Percentiles rank a stretch among this genome's conserved stretches.
These are phyloP conservation scores for Oxyria digyna DNA, from an alignment of 148 eudicot species.

Conservation along the genomic window DNA sequence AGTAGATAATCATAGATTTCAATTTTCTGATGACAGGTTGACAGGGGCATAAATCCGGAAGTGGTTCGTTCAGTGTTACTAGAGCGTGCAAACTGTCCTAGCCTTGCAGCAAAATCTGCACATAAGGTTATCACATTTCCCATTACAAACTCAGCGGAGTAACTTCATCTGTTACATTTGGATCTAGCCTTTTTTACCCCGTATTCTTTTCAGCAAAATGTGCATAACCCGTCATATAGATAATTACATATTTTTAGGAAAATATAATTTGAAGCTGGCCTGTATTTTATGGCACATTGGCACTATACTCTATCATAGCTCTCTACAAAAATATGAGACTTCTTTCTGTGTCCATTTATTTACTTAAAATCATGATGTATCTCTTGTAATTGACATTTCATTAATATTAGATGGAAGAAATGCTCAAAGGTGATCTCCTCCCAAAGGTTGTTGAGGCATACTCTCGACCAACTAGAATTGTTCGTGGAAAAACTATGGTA, in stretches of 20 bases:
- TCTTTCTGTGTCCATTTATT: background rate
- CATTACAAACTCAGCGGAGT: background rate
- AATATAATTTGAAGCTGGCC: background rate
- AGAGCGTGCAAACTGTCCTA: constrained; percentile 80
- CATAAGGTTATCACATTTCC: constrained; percentile 27
- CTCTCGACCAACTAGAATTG: constrained; percentile 96
- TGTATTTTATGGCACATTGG: background rate
- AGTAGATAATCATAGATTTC: background rate
- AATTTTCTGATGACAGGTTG: constrained; percentile 48
- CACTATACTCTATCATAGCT: too few species aligned
- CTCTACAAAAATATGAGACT: background rate
- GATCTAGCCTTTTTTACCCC: background rate
- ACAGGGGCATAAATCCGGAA: constrained; percentile 84
- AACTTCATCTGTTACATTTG: background rate
- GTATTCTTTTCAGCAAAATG: background rate
- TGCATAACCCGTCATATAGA: background rate
- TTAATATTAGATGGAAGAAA: constrained; percentile 57
- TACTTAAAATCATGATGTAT: background rate
- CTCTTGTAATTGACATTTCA: background rate
- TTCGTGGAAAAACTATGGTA: constrained; percentile 75
- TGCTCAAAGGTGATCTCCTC: constrained; percentile 59
- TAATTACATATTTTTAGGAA: background rate
- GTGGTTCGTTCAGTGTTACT: constrained; percentile 74
- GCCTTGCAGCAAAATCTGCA: constrained; percentile 70
- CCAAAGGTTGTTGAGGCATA: constrained; percentile 86